Base-by-base conservation (phyloP, 352 stramenopile species). In the Aphanomyces stellatus region DNA sequence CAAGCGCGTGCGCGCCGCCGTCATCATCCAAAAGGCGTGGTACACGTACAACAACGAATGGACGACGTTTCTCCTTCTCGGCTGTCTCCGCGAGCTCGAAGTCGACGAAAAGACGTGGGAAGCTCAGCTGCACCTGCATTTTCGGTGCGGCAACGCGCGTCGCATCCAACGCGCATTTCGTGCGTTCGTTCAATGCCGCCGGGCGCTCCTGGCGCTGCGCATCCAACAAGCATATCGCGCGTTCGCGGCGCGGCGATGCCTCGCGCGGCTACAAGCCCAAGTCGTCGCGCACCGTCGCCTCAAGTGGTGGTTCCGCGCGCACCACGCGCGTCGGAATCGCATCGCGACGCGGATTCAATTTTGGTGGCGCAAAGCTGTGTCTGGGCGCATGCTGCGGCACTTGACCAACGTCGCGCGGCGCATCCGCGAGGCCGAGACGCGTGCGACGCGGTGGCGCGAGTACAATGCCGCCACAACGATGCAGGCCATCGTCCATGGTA, bases 21-120 rank as follows among this genome's bases (percentile, higher is more conserved):
- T 94, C 2, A 68, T 87, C 1, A 77, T 92, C 6, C 85, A 94
- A 51, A 80, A 85, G 25, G 80, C 74, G 11, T 94, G 85, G 85
- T 94, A 94, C 53, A 80, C 65, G 11, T 80, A 78, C 33, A 91
- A 90, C 59, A 88, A 89, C 65, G 86, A 94, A 49, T 91, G 80
- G 75, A 91, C 82, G 19, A 93, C 84, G 22, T 93, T 93, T 61
- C 59, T 94, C 15, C 64, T 94, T 15, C 77, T 94, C 6, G 84
- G 84, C 3, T 93, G 84, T 71, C 64, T 94, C 22, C 79, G 84
- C 8, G 79, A 85, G 62, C 79, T 82, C 28, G 81, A 88, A 59
- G 75, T 69, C 11, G 81, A 89, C 22, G 86, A 94, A n/a, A 61
- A 69, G 2, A 53, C 68, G 7, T 88, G 90, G 46, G 72, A 81